Evolutionary conservation across 371 early-diverging fungal genomes (phyloP), one percentile per base, ranked within the genome.

Genomic region (Mortierella sp.): DNA sequence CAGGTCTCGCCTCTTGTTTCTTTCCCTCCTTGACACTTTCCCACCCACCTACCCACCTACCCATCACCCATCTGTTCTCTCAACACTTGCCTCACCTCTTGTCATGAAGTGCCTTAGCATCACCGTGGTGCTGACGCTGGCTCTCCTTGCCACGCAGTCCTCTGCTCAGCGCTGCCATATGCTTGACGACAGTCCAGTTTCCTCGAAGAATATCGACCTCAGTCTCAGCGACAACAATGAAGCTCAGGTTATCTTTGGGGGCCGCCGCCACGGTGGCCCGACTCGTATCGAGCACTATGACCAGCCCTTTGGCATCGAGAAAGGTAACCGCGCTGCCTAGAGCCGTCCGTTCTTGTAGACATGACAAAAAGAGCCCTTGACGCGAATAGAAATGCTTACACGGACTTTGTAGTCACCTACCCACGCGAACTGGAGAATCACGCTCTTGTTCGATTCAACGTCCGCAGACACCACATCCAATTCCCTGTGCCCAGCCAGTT

Each of bases 391-490:
- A 27, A 24, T 23, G 1, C 23, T 38, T 18, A 16, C 18, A 10
- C 50, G n/a, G 0, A 45, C 19, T 10, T 39, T 21, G 9, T 28
- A 72, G 72, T 72, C 14, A 57, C 30, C 10, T 72, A 72, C 54
- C 66, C 72, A 61, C 72, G 56, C 41, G 70, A 76, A 54, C 55
- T 69, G 26, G 54, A 58, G 45, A 69, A 69, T 45, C 76, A 76
- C 45, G 76, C 65, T 21, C 62, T 76, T 4, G 66, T 76, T 23
- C 76, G 76, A 14, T 69, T 69, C 70, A 69, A 69, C 34, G 74
- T 56, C 58, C 68, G 63, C 47, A 73, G 64, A 57, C 64, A 67
- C 51, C 52, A 67, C 30, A 30, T 73, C n/a, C 24, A 57, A 19
- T 72, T 72, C 28, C 67, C 61, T 5, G n/a, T 61, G 38, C 54